Base-by-base conservation (phyloP, 2,329 filamentous ascomycete genomes). In the Epichloe typhina region DNA sequence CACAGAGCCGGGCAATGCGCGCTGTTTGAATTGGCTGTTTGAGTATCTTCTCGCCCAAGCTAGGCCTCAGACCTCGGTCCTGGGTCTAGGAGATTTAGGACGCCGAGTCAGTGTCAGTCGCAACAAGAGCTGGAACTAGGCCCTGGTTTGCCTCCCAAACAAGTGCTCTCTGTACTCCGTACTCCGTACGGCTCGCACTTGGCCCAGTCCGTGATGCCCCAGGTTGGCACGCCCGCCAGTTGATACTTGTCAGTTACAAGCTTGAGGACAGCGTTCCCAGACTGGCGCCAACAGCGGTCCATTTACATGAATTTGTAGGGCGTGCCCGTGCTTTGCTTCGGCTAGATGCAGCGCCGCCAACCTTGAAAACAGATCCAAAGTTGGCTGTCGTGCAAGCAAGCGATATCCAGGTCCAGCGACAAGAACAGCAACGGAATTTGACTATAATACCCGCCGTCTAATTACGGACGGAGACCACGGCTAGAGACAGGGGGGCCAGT, bases 291-390 rank as follows among this genome's bases (percentile, higher is more conserved):
- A 17, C 17, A 23, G n/a, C 42, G 26, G 45, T 35, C 21, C 40
- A 17, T n/a, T 15, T 5, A 26, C 47, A 13, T 49, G 38, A 9
- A 12, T 17, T 21, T 49, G 7, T 42, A 13, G 17, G n/a, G 23
- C 31, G 38, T 26, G 40, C n/a, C 17, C 40, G 31, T 31, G 9
- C 9, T 23, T 13, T 17, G 19, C 21, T 36, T 33, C 46, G 50
- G 50, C 46, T 41, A 52, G 46, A 17, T 49, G 50, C 50, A 49
- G 46, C 36, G 33, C 13, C 13, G 40, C 37, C 33, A 17, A 13
- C 15, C 33, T 31, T 23, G 8, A 35, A 26, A 4, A 31, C 4
- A 11, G 26, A 19, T 15, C n/a, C 31, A 19, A 15, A 45, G 31
- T 31, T 31, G 31, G 9, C 31, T 31, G 31, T 31, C 31, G 31